Percentiles rank a stretch among this genome's conserved stretches.
Conservation (phyloP, 2,329 filamentous ascomycete species). For the Pseudogymnoascus sp. region DNA sequence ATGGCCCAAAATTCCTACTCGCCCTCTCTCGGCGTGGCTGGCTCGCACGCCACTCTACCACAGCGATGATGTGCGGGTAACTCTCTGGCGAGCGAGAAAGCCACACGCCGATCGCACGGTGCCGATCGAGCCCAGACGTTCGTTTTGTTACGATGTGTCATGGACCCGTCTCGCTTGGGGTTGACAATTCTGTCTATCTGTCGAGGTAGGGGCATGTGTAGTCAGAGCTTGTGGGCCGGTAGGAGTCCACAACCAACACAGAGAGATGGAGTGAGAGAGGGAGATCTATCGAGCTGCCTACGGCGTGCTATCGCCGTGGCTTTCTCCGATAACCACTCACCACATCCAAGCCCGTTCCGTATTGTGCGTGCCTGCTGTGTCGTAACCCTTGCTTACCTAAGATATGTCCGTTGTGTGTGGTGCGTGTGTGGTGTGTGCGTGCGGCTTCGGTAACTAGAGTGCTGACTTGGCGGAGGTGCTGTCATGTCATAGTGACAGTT, state of each 20-base stretch:
- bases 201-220: background rate
- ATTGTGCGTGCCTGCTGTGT: background rate
- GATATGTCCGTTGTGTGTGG: background rate
- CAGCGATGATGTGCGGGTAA: background rate
- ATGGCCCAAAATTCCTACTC: no score
- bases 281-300: no score
- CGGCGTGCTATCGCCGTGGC: no score
- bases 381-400: conserved; percentile 4
- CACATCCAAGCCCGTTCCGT: no score
- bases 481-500: conserved; percentile 8
- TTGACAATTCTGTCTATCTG: background rate
- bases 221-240: background rate
- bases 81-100: background rate
- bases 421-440: background rate
- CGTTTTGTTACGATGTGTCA: background rate
- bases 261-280: no score
- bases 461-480: background rate
- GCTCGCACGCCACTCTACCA: background rate
- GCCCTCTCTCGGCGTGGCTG: background rate
- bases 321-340: no score
- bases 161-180: background rate
- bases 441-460: conserved; percentile 5
- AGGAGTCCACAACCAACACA: no score
- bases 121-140: conserved; percentile 1
- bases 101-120: background rate